Conservation (phyloP, 2,329 filamentous ascomycete genomes). For the Monilinia vaccinii-corymbosi region DNA sequence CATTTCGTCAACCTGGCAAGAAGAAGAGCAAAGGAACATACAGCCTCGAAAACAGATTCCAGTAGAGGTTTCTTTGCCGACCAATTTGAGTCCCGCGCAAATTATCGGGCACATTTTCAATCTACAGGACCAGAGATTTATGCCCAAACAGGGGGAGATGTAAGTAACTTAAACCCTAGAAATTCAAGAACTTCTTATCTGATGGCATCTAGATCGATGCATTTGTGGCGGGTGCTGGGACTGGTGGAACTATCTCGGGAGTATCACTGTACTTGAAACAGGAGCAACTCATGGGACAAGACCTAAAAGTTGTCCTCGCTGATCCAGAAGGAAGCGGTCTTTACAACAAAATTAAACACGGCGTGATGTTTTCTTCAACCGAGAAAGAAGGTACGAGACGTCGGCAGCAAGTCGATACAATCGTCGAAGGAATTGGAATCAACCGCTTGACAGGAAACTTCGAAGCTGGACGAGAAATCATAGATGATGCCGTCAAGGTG, state of each 20-base stretch:
- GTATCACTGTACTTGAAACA: conserved; percentile 78
- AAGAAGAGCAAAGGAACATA: conserved; percentile 66
- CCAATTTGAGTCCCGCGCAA: conserved; percentile 88
- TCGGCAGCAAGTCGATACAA: conserved; percentile 84
- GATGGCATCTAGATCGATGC: conserved; percentile 52
- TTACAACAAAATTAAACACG: conserved; percentile 84
- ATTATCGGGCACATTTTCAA: conserved; percentile 75
- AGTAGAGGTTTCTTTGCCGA: conserved; percentile 89
- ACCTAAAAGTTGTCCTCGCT: conserved; percentile 66
- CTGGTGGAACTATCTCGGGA: conserved; percentile 86
- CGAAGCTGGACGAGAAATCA: conserved; percentile 71
- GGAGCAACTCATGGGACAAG: conserved; percentile 27
- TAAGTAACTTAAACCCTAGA: not conserved
- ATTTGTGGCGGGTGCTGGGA: conserved; percentile 89
- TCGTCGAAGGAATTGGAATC: conserved; percentile 93
- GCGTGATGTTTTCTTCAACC: conserved; percentile 88
- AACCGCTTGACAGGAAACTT: conserved; percentile 94
- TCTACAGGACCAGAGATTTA: conserved; percentile 87
- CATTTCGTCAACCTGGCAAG: conserved; percentile 94
- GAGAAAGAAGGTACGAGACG: conserved; percentile 87
- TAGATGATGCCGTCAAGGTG: conserved; percentile 85
- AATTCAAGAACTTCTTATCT: not conserved
- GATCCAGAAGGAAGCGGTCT: conserved; percentile 92
- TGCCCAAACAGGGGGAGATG: conserved; percentile 58
- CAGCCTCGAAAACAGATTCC: conserved; percentile 42